phyloP scores from a whole-genome alignment of 2,329 filamentous ascomycete genomes.

The Stagonosporopsis rhizophila region DNA sequence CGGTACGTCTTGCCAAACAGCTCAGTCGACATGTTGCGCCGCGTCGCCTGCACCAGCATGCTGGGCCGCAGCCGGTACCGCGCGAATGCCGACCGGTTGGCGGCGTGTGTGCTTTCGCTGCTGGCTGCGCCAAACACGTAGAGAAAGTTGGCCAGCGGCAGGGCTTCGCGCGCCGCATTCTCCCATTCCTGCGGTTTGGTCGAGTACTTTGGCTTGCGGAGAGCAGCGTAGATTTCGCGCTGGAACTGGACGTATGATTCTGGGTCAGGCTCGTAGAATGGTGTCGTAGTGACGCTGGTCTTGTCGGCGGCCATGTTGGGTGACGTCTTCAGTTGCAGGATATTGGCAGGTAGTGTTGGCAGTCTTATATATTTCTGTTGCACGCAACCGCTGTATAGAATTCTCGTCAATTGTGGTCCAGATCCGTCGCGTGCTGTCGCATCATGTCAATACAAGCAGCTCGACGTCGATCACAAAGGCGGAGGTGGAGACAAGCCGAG shows the following conservation, averaged over 20 bases:
- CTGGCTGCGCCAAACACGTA: conserved; percentile 51
- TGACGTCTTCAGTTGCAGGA: background rate
- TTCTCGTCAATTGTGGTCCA: background rate
- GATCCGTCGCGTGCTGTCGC: too few relatives aligned
- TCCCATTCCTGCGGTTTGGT: conserved; percentile 53
- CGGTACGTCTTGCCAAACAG: conserved; percentile 54
- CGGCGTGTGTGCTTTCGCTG: conserved; percentile 45
- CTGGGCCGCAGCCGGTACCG: conserved; percentile 49
- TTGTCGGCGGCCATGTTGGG: conserved; percentile 18
- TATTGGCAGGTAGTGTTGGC: too few relatives aligned
- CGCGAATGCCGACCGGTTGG: conserved; percentile 50
- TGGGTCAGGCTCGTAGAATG: conserved; percentile 46
- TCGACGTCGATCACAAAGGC: conserved; percentile 1
- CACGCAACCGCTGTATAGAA: background rate
- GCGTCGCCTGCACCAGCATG: conserved; percentile 51
- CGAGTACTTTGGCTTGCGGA: conserved; percentile 49
- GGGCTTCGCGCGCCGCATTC: conserved; percentile 39
- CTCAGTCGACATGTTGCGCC: conserved; percentile 38
- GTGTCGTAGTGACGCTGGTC: conserved; percentile 4
- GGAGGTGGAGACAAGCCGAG: conserved; percentile 12
- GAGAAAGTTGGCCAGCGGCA: conserved; percentile 49
- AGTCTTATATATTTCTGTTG: background rate
- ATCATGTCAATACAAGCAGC: background rate
- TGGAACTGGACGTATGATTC: conserved; percentile 43
- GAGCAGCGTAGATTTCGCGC: conserved; percentile 48